Percentiles rank a stretch among this genome's conserved stretches.
Evolutionary conservation across 257 asterid genomes (phyloP).

Genomic region (Cruciata laevipes): DNA sequence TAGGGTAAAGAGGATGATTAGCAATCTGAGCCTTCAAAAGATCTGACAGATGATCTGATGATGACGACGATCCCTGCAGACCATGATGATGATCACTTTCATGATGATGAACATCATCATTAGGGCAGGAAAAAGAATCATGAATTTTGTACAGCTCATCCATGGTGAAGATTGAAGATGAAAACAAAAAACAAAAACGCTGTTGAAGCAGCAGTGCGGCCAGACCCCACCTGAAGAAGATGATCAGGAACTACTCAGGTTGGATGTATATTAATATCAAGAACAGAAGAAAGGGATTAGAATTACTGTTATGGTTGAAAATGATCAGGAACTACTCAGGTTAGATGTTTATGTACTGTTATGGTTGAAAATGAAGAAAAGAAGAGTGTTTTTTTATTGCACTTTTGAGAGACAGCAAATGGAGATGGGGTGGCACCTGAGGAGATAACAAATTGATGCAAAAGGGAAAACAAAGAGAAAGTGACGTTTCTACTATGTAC

Average conservation of each 20-base stretch:
- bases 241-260: constrained; percentile 3
- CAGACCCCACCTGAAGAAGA: constrained; percentile 3
- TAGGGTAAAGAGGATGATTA: constrained; percentile 77
- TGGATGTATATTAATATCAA: background rate
- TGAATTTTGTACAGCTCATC: constrained; percentile 49
- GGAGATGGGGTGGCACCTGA: constrained; percentile 4
- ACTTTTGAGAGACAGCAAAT: constrained; percentile 6
- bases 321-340: no score
- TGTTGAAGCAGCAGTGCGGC: background rate
- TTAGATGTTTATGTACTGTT: no score
- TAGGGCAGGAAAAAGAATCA: constrained; percentile 31
- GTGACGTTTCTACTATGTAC: constrained; percentile 4
- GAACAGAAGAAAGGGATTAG: background rate
- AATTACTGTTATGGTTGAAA: background rate
- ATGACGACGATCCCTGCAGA: constrained; percentile 7
- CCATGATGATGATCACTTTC: constrained; percentile 3
- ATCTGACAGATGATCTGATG: constrained; percentile 38
- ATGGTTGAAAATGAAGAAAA: background rate
- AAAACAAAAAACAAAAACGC: background rate
- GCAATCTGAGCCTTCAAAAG: constrained; percentile 67
- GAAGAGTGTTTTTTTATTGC: background rate
- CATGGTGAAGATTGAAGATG: constrained; percentile 14
- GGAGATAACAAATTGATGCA: constrained; percentile 10
- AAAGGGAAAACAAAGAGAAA: constrained; percentile 16
- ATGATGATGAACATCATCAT: background rate